A percentile compares a stretch with the other conserved stretches of the same genome.
Evolutionary conservation across 2,329 filamentous ascomycete species (phyloP).

Genomic region (Diaporthe vaccinii): DNA sequence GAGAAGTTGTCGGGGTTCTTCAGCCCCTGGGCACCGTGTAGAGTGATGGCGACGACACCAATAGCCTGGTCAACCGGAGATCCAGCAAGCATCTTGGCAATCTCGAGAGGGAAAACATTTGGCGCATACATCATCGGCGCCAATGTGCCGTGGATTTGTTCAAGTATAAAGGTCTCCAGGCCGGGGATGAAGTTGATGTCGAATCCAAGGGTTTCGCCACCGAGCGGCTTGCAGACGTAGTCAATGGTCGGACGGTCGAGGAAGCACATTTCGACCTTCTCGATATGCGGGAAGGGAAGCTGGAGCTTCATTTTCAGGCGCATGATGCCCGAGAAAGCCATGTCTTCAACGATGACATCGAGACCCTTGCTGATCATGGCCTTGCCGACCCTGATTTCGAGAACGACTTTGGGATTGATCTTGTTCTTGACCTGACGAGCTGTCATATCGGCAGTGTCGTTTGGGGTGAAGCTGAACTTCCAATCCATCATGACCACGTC

Average conservation of each 20-base stretch:
- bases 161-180: constrained; percentile 91
- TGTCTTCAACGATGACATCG: constrained; percentile 97
- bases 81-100: constrained; percentile 97
- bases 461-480: constrained; percentile 99
- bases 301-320: constrained; percentile 98
- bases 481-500: constrained; percentile 99
- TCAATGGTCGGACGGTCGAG: constrained; percentile 90
- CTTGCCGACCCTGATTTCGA: constrained; percentile 95
- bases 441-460: constrained; percentile 93
- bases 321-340: constrained; percentile 96
- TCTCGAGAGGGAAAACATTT: constrained; percentile 98
- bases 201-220: constrained; percentile 94
- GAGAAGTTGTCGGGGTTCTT: constrained; percentile 97
- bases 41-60: constrained; percentile 90
- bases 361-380: constrained; percentile 97
- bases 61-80: constrained; percentile 95
- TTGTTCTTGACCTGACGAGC: constrained; percentile 91
- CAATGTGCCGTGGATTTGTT: constrained; percentile 94
- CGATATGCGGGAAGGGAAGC: constrained; percentile 94
- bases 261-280: constrained; percentile 96
- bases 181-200: constrained; percentile 99
- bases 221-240: constrained; percentile 97
- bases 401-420: constrained; percentile 95
- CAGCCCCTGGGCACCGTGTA: constrained; percentile 91
- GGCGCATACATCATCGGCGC: constrained; percentile 98